Conservation (phyloP, 495 filamentous ascomycete species). For the Penicillium lagena region DNA sequence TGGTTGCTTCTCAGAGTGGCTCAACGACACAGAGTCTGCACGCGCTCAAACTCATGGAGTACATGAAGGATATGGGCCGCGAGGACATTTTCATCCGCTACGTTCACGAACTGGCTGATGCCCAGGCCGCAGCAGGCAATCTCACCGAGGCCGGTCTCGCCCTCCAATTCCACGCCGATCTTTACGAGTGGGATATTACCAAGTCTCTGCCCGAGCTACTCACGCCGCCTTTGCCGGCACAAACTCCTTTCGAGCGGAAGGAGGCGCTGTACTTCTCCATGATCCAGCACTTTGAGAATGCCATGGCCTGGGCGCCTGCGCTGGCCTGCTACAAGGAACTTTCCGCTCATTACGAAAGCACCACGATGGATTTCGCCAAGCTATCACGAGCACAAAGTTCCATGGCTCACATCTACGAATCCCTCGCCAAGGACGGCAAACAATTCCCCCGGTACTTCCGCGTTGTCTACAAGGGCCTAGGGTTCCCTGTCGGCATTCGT, state of each 20-base stretch:
- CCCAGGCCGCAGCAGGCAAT: constrained; percentile 71
- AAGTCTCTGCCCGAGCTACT: constrained; percentile 58
- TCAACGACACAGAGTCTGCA: constrained; percentile 78
- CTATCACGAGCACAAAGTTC: constrained; percentile 81
- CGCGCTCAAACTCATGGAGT: constrained; percentile 89
- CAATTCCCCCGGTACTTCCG: constrained; percentile 84
- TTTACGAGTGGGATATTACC: constrained; percentile 84
- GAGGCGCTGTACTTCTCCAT: constrained; percentile 89
- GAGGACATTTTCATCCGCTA: constrained; percentile 96
- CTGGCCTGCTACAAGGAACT: constrained; percentile 90
- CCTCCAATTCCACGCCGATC: constrained; percentile 81
- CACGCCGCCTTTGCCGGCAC: constrained; percentile 73
- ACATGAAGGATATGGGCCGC: constrained; percentile 93
- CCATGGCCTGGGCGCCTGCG: constrained; percentile 85
- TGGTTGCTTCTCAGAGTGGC: constrained; percentile 85
- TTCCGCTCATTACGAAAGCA: constrained; percentile 78
- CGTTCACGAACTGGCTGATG: constrained; percentile 82
- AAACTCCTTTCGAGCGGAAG: constrained; percentile 88
- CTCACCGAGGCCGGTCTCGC: constrained; percentile 88
- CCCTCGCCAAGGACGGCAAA: constrained; percentile 71
- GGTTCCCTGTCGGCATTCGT: constrained; percentile 71
- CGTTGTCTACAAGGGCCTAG: constrained; percentile 84
- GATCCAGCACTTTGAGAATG: constrained; percentile 90
- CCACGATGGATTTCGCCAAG: constrained; percentile 86
- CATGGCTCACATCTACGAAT: constrained; percentile 91